Base-by-base conservation (phyloP, 768 basidiomycete species). In the Boletus sp. region DNA sequence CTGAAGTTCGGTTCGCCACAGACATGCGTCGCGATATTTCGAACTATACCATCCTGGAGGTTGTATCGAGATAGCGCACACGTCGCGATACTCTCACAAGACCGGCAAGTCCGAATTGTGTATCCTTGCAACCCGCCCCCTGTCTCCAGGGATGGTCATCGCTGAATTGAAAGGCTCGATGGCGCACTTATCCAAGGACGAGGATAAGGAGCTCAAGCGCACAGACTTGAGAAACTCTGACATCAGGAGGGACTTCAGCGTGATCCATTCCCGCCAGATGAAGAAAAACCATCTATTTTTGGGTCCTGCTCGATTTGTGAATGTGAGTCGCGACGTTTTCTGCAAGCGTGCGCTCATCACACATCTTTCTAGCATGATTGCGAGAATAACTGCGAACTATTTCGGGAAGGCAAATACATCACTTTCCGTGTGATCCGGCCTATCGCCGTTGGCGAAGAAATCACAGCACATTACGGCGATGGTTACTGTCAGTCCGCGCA, bases 211-310 rank as follows among this genome's bases (percentile, higher is more conserved):
- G 60, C 83, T 94, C 62, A 92, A 93, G 71, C 83, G 90, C 33
- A 92, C 89, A 10, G 88, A 89, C 73, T 77, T 85, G 58, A 80
- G 85, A 60, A 72, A 77, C 54, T 79, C 80, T 52, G 87, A 89
- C 63, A 90, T 90, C 61, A 84, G 92, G 57, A 79, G 90, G 65
- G 92, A 94, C 71, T 94, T 94, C 69, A 92, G 90, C 71, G 92
- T 94, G 66, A 92, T 94, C 52, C 91, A 93, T 72, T 92, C 90
- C 35, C 90, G 88, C 67, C 89, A 90, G 71, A 87, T 91, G 82
- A 93, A 93, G 78, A 91, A 90, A 75, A 94, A 92, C 66, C 90
- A 93, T 75, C 78, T 94, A 67, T 93, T 94, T 77, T 77, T 94
- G 69, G 92, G 92, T 10, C 92, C 92, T 50, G 92, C 92, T 74